These are phyloP conservation scores for Euphorbia celastroides DNA, from an alignment of 441 rosid genomes.

Conservation along the genomic window DNA sequence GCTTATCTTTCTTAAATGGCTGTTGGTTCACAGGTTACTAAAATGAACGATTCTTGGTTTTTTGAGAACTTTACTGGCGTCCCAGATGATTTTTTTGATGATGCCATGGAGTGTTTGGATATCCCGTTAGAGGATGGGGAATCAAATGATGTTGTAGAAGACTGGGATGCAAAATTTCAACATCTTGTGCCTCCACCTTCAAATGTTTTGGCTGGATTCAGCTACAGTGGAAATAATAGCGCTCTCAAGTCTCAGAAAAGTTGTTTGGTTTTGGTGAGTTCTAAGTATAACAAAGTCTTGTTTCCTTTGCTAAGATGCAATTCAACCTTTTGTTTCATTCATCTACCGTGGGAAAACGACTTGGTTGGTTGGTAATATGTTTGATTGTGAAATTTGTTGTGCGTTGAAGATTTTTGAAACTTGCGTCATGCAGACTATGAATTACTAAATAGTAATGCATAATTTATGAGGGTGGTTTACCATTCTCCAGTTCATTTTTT, in stretches of 20 bases:
- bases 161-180: conserved; percentile 39
- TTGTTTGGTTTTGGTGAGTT: conserved; percentile 27
- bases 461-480: neutral
- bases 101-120: conserved; percentile 41
- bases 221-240: conserved; percentile 24
- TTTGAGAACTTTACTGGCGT: conserved; percentile 43
- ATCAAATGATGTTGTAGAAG: conserved; percentile 29
- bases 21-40: conserved; percentile 16
- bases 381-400: neutral
- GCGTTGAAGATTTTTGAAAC: neutral
- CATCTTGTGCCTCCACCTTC: conserved; percentile 58
- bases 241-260: conserved; percentile 12
- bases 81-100: conserved; percentile 60
- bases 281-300: neutral
- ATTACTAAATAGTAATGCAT: neutral
- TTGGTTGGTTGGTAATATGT: too few relatives aligned
- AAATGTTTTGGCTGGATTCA: conserved; percentile 34
- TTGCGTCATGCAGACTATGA: neutral
- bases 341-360: too few relatives aligned
- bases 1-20: neutral
- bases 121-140: conserved; percentile 59
- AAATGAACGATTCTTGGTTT: conserved; percentile 50
- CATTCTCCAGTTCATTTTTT: neutral
- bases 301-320: neutral
- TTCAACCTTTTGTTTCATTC: too few relatives aligned